Percentiles rank a stretch among this genome's conserved stretches.
Conservation (phyloP, 192 early-diverging fungal species). For the Backusella sp. region DNA sequence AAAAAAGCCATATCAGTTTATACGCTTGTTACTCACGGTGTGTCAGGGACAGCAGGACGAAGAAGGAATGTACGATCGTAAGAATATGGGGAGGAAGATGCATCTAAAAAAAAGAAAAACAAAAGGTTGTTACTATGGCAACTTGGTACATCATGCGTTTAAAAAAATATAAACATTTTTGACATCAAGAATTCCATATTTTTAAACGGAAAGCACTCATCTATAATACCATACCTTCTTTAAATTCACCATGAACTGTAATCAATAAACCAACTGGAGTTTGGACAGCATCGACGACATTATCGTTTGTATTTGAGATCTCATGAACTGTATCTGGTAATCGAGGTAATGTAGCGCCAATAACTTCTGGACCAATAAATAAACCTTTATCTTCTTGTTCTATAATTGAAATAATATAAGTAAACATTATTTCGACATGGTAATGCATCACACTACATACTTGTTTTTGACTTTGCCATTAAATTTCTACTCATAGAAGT, state of each 20-base stretch:
- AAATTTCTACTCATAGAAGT: constrained; percentile 17
- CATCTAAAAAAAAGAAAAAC: background rate
- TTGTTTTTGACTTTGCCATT: constrained; percentile 10
- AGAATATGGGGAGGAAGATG: constrained; percentile 25
- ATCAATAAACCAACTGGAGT: constrained; percentile 33
- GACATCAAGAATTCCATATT: background rate
- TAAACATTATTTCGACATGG: background rate
- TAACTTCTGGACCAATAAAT: constrained; percentile 17
- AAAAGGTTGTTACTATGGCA: background rate
- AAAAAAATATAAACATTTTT: too few species aligned
- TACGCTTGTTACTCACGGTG: constrained; percentile 11
- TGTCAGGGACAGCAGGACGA: constrained; percentile 37
- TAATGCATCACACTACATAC: constrained; percentile 8
- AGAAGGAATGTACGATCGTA: constrained; percentile 51
- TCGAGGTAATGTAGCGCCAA: constrained; percentile 13
- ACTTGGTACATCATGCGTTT: too few species aligned
- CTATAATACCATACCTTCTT: constrained; percentile 18
- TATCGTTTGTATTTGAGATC: constrained; percentile 34
- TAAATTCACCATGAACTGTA: constrained; percentile 37
- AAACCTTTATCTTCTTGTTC: constrained; percentile 13
- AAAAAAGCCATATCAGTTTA: background rate
- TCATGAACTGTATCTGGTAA: constrained; percentile 44
- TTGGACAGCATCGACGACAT: constrained; percentile 46
- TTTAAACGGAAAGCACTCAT: background rate
- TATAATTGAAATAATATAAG: background rate